Evolutionary conservation across 192 early-diverging fungal species (phyloP), one percentile per base, ranked within the genome.

Genomic region (Coemansia sp.): DNA sequence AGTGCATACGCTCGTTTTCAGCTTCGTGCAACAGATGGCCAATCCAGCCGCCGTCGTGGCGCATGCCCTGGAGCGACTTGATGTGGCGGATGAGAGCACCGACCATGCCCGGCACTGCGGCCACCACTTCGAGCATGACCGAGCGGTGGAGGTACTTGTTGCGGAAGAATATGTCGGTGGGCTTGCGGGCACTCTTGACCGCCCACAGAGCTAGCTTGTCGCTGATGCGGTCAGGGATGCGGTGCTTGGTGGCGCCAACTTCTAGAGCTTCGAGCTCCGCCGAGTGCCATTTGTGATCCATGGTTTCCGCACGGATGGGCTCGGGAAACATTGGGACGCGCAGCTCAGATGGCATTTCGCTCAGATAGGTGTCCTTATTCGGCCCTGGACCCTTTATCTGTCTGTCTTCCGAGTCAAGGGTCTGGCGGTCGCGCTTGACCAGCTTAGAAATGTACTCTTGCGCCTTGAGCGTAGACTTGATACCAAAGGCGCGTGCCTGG

Each of bases 1-100:
- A 54, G 56, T 87, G 81, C 83, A 83, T 83, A 8, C 71, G 68
- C 64, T 94, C 91, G 70, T 94, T 94, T 61, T 97, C 90, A 5
- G 92, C 92, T 66, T 95, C 90, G 43, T 93, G 90, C 32, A 94
- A 73, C 38, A 97, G 58, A 49, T 92, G 91, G 10, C 78, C 77
- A 67, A 97, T 92, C 88, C 91, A 95, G 15, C 94, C 91, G 35
- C 89, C 80, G 66, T 97, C 94, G 53, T 90, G 84, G 4, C 76
- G 69, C 67, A 91, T 80, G 1, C 81, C 61, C 15, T 91, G 83
- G 22, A 95, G 72, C 22, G 87, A 89, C 18, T 80, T 78, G 11
- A 91, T 75, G 48, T 95, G 91, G 9, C 88, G 77, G n/a, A 90
- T 69, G 55, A 88, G 78, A 6, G 83, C 93, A 13, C 84, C 93